Percentiles rank a stretch among this genome's conserved stretches.
Conservation (phyloP, 257 asterid species). For the Dorcoceras hygrometricum region DNA sequence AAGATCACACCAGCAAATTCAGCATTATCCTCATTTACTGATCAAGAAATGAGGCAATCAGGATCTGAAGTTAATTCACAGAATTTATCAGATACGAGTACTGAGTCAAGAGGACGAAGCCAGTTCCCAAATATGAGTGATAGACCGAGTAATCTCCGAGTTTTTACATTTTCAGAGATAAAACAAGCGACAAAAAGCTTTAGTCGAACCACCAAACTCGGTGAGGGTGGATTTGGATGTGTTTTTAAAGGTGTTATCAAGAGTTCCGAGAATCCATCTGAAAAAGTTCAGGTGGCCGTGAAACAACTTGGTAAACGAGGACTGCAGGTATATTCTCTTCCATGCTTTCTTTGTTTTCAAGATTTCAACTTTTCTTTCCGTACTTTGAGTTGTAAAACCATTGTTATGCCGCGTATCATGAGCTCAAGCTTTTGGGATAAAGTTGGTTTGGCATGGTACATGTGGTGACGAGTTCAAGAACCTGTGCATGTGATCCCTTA, state of each 20-base stretch:
- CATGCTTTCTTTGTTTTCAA: not conserved
- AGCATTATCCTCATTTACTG: constrained; percentile 35
- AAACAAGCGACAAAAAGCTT: constrained; percentile 65
- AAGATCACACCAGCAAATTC: constrained; percentile 38
- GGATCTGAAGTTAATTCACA: constrained; percentile 39
- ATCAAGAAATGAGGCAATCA: constrained; percentile 42
- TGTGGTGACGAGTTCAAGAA: not conserved
- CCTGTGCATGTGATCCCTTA: not conserved
- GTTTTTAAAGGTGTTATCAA: constrained; percentile 66
- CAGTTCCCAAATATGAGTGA: constrained; percentile 43
- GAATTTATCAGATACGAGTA: constrained; percentile 40
- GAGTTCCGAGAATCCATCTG: constrained; percentile 52
- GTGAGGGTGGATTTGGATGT: constrained; percentile 96
- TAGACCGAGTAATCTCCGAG: constrained; percentile 53
- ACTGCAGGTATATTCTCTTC: constrained; percentile 53
- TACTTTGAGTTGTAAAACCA: not conserved
- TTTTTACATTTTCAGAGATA: constrained; percentile 60
- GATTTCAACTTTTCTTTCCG: not conserved
- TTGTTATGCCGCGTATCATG: not conserved
- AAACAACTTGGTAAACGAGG: constrained; percentile 81
- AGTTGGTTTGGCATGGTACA: not conserved
- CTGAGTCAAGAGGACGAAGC: constrained; percentile 45
- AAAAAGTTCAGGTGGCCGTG: constrained; percentile 61
- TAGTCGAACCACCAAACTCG: constrained; percentile 57
- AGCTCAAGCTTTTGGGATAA: not conserved